Evolutionary conservation across 2,329 filamentous ascomycete genomes (phyloP).

Genomic region (Fusarium subglutinans): DNA sequence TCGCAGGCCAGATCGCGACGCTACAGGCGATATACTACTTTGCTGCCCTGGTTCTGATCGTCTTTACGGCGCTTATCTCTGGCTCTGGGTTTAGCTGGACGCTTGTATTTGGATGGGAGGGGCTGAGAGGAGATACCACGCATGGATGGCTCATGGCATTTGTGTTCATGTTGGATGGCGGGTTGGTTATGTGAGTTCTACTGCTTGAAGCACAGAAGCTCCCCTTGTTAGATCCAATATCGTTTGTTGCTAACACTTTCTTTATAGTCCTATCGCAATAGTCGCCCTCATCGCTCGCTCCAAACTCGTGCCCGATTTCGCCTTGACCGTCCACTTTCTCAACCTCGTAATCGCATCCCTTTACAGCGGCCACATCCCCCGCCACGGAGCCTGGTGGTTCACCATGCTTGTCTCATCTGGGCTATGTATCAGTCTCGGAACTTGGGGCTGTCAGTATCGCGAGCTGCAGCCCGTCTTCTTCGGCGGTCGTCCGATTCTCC

Average conservation of each 20-base stretch:
- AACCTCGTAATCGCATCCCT: slow-evolving; percentile 81
- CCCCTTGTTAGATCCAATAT: not conserved
- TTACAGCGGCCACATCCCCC: slow-evolving; percentile 80
- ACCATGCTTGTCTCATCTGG: slow-evolving; percentile 60
- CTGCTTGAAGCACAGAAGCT: not conserved
- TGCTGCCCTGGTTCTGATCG: slow-evolving; percentile 60
- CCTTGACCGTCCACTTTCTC: slow-evolving; percentile 85
- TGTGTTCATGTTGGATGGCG: slow-evolving; percentile 66
- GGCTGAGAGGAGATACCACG: slow-evolving; percentile 69
- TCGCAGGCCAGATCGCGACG: slow-evolving; percentile 66
- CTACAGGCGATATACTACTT: slow-evolving; percentile 67
- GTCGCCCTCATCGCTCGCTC: slow-evolving; percentile 85
- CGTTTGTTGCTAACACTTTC: slow-evolving; percentile 14
- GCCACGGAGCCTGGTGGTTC: slow-evolving; percentile 87
- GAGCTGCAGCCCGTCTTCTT: slow-evolving; percentile 91
- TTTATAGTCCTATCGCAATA: slow-evolving; percentile 78
- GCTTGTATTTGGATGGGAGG: slow-evolving; percentile 66
- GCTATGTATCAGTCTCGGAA: slow-evolving; percentile 69
- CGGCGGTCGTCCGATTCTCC: slow-evolving; percentile 64
- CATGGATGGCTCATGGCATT: slow-evolving; percentile 69
- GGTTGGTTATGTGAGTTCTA: slow-evolving; percentile 58
- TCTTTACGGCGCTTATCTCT: slow-evolving; percentile 68
- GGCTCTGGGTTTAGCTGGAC: slow-evolving; percentile 63
- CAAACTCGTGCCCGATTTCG: slow-evolving; percentile 95
- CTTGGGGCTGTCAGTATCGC: slow-evolving; percentile 91